These are phyloP conservation scores for Phyllosticta citribraziliensis DNA, from an alignment of 2,329 filamentous ascomycete species.

Conservation along the genomic window DNA sequence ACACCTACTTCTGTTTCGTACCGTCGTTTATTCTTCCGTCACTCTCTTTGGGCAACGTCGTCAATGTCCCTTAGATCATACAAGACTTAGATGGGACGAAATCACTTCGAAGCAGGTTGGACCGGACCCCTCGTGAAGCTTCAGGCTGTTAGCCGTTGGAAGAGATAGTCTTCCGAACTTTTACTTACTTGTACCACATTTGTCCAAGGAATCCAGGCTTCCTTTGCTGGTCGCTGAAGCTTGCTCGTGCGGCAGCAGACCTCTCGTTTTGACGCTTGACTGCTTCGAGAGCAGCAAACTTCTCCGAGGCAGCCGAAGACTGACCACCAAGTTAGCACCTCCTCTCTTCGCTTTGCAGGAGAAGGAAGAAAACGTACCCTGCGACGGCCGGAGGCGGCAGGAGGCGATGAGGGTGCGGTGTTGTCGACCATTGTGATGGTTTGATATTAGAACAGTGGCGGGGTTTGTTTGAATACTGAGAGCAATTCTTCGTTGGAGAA, in stretches of 20 bases:
- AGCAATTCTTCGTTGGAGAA: too few species aligned
- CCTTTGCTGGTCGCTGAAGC: constrained; percentile 7
- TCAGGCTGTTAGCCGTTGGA: not conserved
- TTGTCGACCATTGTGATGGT: constrained; percentile 5
- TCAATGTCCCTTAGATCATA: too few species aligned
- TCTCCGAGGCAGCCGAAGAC: constrained; percentile 6
- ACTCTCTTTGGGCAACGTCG: too few species aligned
- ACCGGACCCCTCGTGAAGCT: constrained; percentile 3
- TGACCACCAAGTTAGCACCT: not conserved
- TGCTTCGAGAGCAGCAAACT: constrained; percentile 5
- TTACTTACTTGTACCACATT: constrained; percentile 8
- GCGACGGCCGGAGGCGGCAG: not conserved
- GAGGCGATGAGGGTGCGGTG: not conserved
- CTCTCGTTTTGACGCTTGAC: constrained; percentile 9
- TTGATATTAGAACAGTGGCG: not conserved
- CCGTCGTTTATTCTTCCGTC: too few species aligned
- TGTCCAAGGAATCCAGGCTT: constrained; percentile 9
- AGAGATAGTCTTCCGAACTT: not conserved
- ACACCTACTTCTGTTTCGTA: too few species aligned
- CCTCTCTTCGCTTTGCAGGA: not conserved
- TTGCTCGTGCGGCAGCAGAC: constrained; percentile 1
- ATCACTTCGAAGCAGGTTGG: not conserved
- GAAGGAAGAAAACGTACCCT: not conserved
- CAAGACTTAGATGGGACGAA: not conserved
- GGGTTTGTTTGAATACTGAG: not conserved